These are phyloP conservation scores for Eustoma russellianum DNA, from an alignment of 257 asterid species.

Conservation along the genomic window DNA sequence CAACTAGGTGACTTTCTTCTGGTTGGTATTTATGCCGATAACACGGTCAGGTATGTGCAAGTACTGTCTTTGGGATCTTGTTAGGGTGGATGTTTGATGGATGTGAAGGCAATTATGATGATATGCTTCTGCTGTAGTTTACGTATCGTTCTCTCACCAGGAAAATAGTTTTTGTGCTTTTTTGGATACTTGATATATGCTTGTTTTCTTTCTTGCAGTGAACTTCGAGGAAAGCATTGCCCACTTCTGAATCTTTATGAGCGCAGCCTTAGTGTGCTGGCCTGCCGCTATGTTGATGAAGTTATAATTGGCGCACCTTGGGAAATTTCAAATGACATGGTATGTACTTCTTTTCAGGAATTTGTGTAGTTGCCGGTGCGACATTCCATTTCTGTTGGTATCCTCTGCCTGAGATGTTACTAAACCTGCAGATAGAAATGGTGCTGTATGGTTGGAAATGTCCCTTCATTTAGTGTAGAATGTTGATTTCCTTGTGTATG, in stretches of 20 bases:
- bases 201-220: constrained; percentile 36
- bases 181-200: no score
- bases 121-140: constrained; percentile 23
- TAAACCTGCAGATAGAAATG: no score
- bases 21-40: constrained; percentile 77
- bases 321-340: constrained; percentile 76
- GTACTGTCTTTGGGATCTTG: background rate
- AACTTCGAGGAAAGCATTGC: constrained; percentile 57
- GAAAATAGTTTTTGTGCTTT: no score
- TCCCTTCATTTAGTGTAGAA: no score
- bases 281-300: constrained; percentile 91
- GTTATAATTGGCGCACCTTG: constrained; percentile 91
- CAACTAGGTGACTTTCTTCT: constrained; percentile 91
- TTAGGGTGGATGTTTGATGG: background rate
- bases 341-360: constrained; percentile 12
- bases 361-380: no score
- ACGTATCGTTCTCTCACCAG: no score
- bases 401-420: no score
- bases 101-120: background rate
- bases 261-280: constrained; percentile 87
- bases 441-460: no score
- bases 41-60: constrained; percentile 56
- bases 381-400: no score
- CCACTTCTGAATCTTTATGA: constrained; percentile 90
- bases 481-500: no score